Percentiles rank a stretch among this genome's conserved stretches.
phyloP scores from a whole-genome alignment of 108 stramenopile genomes.

The Discostella stelligeroides region DNA sequence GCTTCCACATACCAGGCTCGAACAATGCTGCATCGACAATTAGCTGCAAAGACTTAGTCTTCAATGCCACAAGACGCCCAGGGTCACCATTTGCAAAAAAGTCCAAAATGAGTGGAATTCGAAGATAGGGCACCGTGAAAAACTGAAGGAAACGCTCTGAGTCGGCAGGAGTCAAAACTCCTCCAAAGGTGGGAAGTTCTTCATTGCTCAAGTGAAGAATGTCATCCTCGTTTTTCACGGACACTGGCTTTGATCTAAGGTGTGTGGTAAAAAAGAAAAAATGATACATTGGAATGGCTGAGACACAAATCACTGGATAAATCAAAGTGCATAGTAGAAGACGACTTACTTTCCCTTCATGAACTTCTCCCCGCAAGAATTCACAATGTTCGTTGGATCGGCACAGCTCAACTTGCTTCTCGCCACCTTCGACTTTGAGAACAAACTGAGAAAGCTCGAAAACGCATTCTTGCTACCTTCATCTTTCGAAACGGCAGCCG shows the following conservation, averaged over 20 bases:
- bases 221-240: slow-evolving; percentile 92
- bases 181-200: slow-evolving; percentile 93
- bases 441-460: slow-evolving; percentile 74
- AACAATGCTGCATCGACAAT: slow-evolving; percentile 95
- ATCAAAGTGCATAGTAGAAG: neutral
- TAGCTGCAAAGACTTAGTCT: slow-evolving; percentile 87
- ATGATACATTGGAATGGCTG: neutral
- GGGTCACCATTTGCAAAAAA: slow-evolving; percentile 97
- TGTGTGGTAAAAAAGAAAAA: neutral
- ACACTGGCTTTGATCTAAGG: slow-evolving; percentile 67
- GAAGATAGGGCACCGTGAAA: slow-evolving; percentile 94
- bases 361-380: slow-evolving; percentile 89
- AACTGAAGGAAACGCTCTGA: slow-evolving; percentile 93
- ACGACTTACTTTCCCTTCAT: slow-evolving; percentile 70
- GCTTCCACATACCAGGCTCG: slow-evolving; percentile 94
- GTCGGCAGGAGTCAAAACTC: slow-evolving; percentile 87
- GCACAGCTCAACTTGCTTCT: slow-evolving; percentile 83
- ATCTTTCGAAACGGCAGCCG: slow-evolving; percentile 15
- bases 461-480: slow-evolving; percentile 67
- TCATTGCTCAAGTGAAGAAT: slow-evolving; percentile 88
- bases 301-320: neutral
- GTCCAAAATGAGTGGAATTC: slow-evolving; percentile 94
- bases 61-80: slow-evolving; percentile 82
- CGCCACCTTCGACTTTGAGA: slow-evolving; percentile 68
- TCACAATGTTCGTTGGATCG: slow-evolving; percentile 89